These are phyloP conservation scores for Cytidiella melzeri DNA, from an alignment of 768 basidiomycete genomes.

Conservation along the genomic window DNA sequence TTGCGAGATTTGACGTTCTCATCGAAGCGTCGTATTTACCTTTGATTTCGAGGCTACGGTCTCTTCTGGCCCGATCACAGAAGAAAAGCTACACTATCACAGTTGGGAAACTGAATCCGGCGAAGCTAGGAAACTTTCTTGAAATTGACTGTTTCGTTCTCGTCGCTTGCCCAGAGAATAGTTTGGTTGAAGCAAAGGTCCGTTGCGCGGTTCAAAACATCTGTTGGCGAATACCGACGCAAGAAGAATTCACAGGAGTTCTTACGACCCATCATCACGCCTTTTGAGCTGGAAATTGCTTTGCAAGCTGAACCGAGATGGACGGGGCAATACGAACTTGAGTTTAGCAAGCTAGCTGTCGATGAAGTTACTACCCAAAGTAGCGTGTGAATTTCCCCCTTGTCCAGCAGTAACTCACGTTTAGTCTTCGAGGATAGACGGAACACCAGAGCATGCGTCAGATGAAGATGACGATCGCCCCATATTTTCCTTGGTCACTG, in stretches of 20 bases:
- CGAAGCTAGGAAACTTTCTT: conserved; percentile 92
- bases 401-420: neutral
- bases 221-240: neutral
- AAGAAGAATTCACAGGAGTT: too few species aligned
- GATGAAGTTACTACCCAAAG: neutral
- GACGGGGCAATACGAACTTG: conserved; percentile 75
- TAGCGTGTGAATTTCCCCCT: neutral
- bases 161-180: conserved; percentile 93
- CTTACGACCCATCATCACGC: conserved; percentile 85
- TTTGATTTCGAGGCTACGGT: conserved; percentile 76
- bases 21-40: conserved; percentile 79
- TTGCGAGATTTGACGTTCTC: neutral
- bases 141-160: conserved; percentile 96
- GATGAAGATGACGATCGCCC: conserved; percentile 61
- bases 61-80: conserved; percentile 51
- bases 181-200: conserved; percentile 68
- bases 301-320: conserved; percentile 63
- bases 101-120: conserved; percentile 91
- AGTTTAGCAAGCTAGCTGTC: conserved; percentile 61
- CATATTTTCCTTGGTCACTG: conserved; percentile 80
- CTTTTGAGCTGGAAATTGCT: conserved; percentile 83
- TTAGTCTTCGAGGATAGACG: neutral
- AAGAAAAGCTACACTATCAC: conserved; percentile 95
- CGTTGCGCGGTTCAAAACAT: neutral
- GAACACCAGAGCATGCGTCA: neutral